phyloP scores from a whole-genome alignment of 441 rosid species.

The Cnidoscolus chayamansa region DNA sequence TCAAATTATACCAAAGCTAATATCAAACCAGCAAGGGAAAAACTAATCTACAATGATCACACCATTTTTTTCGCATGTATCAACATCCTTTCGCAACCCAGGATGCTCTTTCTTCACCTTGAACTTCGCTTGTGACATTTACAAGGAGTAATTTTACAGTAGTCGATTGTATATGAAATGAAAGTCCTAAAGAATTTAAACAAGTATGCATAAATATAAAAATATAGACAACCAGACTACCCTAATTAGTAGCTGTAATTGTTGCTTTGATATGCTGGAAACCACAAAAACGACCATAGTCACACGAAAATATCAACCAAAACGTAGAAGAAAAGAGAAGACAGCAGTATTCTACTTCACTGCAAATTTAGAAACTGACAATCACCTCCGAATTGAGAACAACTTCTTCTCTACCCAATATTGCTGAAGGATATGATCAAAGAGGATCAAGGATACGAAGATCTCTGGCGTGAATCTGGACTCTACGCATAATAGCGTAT shows the following conservation, averaged over 20 bases:
- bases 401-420: constrained; percentile 88
- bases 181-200: too few relatives aligned
- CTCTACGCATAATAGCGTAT: constrained; percentile 87
- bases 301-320: not conserved
- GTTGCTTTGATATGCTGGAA: constrained; percentile 93
- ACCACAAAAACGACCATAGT: not conserved
- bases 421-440: constrained; percentile 86
- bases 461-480: constrained; percentile 95
- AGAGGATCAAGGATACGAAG: constrained; percentile 93
- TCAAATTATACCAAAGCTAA: not conserved
- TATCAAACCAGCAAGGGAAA: not conserved
- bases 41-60: constrained; percentile 14
- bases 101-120: constrained; percentile 50
- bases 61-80: constrained; percentile 84
- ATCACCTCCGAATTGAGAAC: constrained; percentile 93
- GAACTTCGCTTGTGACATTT: constrained; percentile 34
- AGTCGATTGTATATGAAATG: too few relatives aligned
- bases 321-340: not conserved
- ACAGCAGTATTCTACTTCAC: not conserved
- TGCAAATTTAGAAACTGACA: not conserved
- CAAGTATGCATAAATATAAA: too few relatives aligned
- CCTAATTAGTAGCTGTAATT: constrained; percentile 45
- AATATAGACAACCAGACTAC: too few relatives aligned
- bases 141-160: not conserved
- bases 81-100: constrained; percentile 53